Conservation (phyloP, 2,329 filamentous ascomycete genomes). For the Xylaria sp. region DNA sequence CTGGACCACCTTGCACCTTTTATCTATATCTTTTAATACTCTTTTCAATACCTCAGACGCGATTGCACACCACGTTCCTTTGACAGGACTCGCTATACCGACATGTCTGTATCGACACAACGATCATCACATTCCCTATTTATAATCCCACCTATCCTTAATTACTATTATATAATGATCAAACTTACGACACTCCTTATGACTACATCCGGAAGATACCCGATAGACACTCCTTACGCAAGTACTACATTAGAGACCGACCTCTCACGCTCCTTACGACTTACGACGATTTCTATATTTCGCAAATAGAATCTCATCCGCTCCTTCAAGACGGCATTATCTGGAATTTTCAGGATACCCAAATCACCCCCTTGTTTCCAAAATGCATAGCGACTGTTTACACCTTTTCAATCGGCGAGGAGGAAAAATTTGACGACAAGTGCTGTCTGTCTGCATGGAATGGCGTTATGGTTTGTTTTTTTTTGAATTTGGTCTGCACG, state of each 20-base stretch:
- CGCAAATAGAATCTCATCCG: constrained; percentile 52
- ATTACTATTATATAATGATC: constrained; percentile 49
- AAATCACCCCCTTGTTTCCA: constrained; percentile 55
- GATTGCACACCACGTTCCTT: constrained; percentile 53
- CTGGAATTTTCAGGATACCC: constrained; percentile 51
- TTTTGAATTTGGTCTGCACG: constrained; percentile 31
- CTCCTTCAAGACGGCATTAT: constrained; percentile 51
- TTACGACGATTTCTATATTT: constrained; percentile 52
- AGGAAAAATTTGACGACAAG: constrained; percentile 46
- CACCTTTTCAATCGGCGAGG: constrained; percentile 45
- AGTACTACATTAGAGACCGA: constrained; percentile 49
- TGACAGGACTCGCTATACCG: constrained; percentile 50
- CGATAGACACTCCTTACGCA: constrained; percentile 59
- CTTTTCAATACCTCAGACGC: constrained; percentile 49
- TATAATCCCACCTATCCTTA: constrained; percentile 45
- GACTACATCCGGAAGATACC: constrained; percentile 54
- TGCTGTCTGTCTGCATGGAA: constrained; percentile 50
- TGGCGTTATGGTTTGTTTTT: constrained; percentile 47
- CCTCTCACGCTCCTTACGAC: constrained; percentile 50
- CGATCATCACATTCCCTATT: constrained; percentile 52
- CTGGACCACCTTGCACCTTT: constrained; percentile 37
- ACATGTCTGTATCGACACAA: constrained; percentile 53
- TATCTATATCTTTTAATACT: constrained; percentile 43
- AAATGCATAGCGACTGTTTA: constrained; percentile 68
- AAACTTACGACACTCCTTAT: constrained; percentile 54